Evolutionary conservation across 148 eudicot genomes (phyloP).

Genomic region (Rhododendron mucronatum): DNA sequence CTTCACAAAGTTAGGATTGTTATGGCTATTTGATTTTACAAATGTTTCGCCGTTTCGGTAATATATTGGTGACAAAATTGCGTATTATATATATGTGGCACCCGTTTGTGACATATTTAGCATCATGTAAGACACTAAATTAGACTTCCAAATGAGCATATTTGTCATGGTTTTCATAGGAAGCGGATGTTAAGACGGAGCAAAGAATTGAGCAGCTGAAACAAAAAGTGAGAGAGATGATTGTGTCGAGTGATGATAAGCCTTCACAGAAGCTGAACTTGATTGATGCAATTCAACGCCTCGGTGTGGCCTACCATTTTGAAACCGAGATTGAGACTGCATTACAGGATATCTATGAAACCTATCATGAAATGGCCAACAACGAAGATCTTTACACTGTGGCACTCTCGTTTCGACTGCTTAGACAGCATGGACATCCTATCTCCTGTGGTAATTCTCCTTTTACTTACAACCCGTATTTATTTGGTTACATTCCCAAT

Average conservation of each 20-base stretch:
- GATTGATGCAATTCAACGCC: conserved; percentile 20
- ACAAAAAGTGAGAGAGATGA: conserved; percentile 4
- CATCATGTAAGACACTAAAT: too few species aligned
- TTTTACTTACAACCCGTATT: too few species aligned
- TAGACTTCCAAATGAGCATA: too few species aligned
- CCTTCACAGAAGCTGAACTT: conserved; percentile 6
- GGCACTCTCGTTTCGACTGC: conserved; percentile 18
- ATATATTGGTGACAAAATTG: too few species aligned
- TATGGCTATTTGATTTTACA: too few species aligned
- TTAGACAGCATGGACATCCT: not conserved
- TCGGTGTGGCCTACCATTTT: conserved; percentile 7
- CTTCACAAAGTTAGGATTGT: too few species aligned
- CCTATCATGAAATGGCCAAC: not conserved
- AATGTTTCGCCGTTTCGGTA: too few species aligned
- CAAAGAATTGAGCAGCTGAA: conserved; percentile 11
- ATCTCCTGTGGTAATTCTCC: conserved; percentile 11
- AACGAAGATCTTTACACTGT: not conserved
- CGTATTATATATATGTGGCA: too few species aligned
- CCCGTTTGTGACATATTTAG: too few species aligned
- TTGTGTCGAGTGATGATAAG: not conserved
- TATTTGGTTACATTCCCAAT: too few species aligned
- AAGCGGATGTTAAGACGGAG: not conserved
- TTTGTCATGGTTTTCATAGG: not conserved
- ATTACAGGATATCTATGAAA: not conserved
- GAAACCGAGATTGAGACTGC: conserved; percentile 5